Evolutionary conservation across 306 rosid genomes (phyloP).

Genomic region (Quercus agrifolia): DNA sequence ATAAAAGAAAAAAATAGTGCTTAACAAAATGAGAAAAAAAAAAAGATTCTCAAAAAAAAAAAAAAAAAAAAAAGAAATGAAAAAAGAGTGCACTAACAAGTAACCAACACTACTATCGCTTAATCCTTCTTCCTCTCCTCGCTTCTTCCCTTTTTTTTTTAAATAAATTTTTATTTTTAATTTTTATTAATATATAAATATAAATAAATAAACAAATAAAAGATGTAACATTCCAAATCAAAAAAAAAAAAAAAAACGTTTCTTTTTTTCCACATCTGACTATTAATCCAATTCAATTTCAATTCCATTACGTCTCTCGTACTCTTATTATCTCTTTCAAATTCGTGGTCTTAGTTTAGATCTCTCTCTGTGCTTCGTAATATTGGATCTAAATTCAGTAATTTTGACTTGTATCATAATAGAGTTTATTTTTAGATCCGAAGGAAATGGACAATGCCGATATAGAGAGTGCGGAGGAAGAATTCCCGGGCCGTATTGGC

Average conservation of each 20-base stretch:
- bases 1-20: too few species aligned
- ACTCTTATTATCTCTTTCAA: background rate
- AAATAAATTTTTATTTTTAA: too few species aligned
- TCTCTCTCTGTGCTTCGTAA: background rate
- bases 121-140: too few species aligned
- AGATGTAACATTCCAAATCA: background rate
- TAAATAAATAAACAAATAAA: background rate
- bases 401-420: background rate
- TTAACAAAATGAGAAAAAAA: too few species aligned
- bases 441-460: slow-evolving; percentile 67
- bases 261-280: background rate
- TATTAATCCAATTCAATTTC: background rate
- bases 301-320: slow-evolving; percentile 32
- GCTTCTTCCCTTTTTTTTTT: too few species aligned
- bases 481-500: slow-evolving; percentile 39
- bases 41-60: too few species aligned
- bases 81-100: too few species aligned
- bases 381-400: background rate
- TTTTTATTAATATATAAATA: too few species aligned
- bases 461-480: slow-evolving; percentile 75
- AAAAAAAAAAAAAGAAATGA: too few species aligned
- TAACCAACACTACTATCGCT: too few species aligned
- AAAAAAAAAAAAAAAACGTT: too few species aligned
- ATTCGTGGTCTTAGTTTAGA: slow-evolving; percentile 8
- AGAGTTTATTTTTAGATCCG: background rate